These are phyloP conservation scores for Colletotrichum spinosum DNA, from an alignment of 2,329 filamentous ascomycete genomes.

Conservation along the genomic window DNA sequence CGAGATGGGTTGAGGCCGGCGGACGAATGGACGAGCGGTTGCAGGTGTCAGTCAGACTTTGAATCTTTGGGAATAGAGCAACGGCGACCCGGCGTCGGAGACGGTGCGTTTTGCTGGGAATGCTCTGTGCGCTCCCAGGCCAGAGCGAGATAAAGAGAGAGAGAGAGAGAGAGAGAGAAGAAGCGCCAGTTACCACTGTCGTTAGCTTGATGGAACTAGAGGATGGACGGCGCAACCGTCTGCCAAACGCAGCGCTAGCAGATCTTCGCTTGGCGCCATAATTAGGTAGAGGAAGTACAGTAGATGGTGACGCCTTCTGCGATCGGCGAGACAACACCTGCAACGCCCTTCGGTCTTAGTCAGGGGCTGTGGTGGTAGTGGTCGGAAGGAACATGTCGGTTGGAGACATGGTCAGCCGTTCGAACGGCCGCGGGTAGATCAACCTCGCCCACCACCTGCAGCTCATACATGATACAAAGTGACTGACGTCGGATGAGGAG, in stretches of 20 bases:
- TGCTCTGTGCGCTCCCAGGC: constrained; percentile 13
- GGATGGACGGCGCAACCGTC: too few relatives aligned
- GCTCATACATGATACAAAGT: constrained; percentile 1
- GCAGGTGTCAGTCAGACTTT: constrained; percentile 25
- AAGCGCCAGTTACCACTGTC: too few relatives aligned
- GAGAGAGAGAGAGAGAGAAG: too few relatives aligned
- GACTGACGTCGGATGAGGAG: constrained; percentile 15
- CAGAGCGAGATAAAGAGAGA: too few relatives aligned
- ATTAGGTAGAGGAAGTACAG: too few relatives aligned
- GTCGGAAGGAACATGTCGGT: constrained; percentile 3
- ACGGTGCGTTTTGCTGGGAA: background rate
- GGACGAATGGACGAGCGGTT: constrained; percentile 15
- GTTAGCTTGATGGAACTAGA: too few relatives aligned
- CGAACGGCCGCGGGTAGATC: constrained; percentile 28
- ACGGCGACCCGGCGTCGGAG: background rate
- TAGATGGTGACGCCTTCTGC: constrained; percentile 3
- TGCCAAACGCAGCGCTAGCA: constrained; percentile 14
- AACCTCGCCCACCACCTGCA: background rate
- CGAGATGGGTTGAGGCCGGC: background rate
- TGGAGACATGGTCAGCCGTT: constrained; percentile 18
- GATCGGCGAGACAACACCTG: constrained; percentile 34
- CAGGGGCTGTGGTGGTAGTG: constrained; percentile 17
- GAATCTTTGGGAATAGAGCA: background rate
- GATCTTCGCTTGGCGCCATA: background rate
- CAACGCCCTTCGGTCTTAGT: constrained; percentile 26